A percentile compares a stretch with the other conserved stretches of the same genome.
phyloP scores from a whole-genome alignment of 106 monocot species.

The Cymbidium sinense region DNA sequence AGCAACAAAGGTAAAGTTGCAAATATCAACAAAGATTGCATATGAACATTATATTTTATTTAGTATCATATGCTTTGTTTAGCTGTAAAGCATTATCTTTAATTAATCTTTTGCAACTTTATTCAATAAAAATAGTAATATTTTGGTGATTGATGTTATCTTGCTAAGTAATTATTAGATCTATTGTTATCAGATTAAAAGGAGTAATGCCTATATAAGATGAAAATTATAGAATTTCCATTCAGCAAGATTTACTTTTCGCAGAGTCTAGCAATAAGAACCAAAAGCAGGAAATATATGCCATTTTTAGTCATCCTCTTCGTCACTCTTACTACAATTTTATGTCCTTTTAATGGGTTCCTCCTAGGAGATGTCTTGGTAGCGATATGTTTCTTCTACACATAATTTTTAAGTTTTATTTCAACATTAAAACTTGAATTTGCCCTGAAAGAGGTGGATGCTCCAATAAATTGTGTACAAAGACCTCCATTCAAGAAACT shows the following conservation, averaged over 20 bases:
- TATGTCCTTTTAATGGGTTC: conserved; percentile 62
- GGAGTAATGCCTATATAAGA: not conserved
- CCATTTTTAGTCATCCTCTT: conserved; percentile 68
- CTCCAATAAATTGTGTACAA: no score
- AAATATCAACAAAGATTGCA: no score
- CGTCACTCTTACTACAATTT: conserved; percentile 49
- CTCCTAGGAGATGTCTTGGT: conserved; percentile 35
- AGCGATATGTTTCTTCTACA: conserved; percentile 24
- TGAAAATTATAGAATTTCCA: not conserved
- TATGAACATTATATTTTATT: no score
- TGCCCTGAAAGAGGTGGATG: not conserved
- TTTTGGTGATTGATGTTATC: not conserved
- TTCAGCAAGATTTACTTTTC: not conserved
- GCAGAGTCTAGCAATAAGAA: conserved; percentile 49
- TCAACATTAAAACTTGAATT: not conserved
- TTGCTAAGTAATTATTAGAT: not conserved
- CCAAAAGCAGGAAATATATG: conserved; percentile 70
- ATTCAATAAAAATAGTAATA: no score
- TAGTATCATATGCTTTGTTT: no score
- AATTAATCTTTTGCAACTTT: no score
- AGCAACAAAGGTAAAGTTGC: no score
- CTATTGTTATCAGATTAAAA: not conserved
- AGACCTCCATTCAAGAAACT: no score
- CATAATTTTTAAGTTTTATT: not conserved
- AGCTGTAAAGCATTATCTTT: no score